phyloP scores from a whole-genome alignment of 2,329 filamentous ascomycete species.

The Aspergillus ruber region DNA sequence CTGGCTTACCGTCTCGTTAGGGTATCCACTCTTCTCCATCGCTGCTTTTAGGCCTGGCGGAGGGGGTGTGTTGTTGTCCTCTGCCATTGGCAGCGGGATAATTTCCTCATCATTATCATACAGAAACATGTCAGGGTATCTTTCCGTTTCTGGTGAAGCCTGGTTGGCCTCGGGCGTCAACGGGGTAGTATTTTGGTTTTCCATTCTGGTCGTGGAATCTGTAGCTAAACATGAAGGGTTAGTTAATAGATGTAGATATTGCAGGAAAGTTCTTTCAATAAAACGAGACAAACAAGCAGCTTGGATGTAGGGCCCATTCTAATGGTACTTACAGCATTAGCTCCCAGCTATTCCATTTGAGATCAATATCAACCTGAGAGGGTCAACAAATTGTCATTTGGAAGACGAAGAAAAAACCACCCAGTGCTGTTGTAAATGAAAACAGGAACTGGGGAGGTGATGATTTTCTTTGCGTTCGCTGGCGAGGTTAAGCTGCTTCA shows the following conservation, averaged over 20 bases:
- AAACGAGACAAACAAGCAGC: not conserved
- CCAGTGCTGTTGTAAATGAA: too few relatives aligned
- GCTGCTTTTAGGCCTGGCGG: conserved; percentile 11
- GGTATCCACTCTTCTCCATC: conserved; percentile 10
- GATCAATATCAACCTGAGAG: too few relatives aligned
- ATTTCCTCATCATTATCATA: conserved; percentile 15
- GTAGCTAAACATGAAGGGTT: not conserved
- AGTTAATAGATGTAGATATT: not conserved
- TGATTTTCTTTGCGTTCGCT: not conserved
- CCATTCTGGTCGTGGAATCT: not conserved
- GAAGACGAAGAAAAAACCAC: too few relatives aligned
- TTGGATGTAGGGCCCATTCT: not conserved
- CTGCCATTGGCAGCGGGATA: conserved; percentile 13
- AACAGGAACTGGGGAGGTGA: too few relatives aligned
- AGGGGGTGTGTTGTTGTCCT: conserved; percentile 7
- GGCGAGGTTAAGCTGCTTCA: not conserved
- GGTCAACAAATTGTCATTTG: too few relatives aligned
- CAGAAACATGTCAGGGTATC: not conserved
- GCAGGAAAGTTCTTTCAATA: not conserved
- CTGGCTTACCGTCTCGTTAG: conserved; percentile 1
- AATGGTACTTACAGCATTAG: too few relatives aligned
- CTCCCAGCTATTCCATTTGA: too few relatives aligned
- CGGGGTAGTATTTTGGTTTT: not conserved
- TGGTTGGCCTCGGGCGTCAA: not conserved
- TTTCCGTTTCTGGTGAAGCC: not conserved